Conservation (phyloP, 495 filamentous ascomycete species). For the Filosporella fistucella region DNA sequence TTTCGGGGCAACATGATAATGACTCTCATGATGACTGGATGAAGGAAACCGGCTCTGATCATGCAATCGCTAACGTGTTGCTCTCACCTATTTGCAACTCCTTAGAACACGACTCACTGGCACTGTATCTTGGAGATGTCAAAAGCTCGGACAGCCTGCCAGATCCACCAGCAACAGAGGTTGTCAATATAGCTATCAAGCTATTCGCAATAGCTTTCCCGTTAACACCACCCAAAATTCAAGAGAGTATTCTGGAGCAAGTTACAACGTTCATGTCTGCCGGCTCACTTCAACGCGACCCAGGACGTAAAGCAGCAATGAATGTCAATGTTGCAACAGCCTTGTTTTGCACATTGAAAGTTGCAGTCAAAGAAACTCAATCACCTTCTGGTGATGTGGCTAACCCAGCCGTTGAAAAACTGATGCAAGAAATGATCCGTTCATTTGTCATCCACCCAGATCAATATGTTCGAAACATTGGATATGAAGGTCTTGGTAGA, state of each 20-base stretch:
- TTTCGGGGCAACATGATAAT: slow-evolving; percentile 66
- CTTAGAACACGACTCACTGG: slow-evolving; percentile 83
- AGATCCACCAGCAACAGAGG: slow-evolving; percentile 86
- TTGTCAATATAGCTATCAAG: slow-evolving; percentile 88
- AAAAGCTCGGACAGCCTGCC: slow-evolving; percentile 48
- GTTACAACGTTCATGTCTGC: slow-evolving; percentile 82
- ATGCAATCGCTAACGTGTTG: slow-evolving; percentile 63
- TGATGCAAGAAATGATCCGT: slow-evolving; percentile 79
- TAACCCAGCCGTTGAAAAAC: slow-evolving; percentile 73
- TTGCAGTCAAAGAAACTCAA: slow-evolving; percentile 73
- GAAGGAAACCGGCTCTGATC: slow-evolving; percentile 59
- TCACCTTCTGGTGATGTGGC: slow-evolving; percentile 71
- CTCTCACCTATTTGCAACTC: slow-evolving; percentile 75
- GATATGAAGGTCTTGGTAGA: slow-evolving; percentile 82
- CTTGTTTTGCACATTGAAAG: slow-evolving; percentile 73
- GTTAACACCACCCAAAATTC: slow-evolving; percentile 80
- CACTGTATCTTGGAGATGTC: slow-evolving; percentile 70
- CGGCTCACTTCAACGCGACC: slow-evolving; percentile 74
- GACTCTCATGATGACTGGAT: slow-evolving; percentile 54
- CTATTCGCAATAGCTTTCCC: slow-evolving; percentile 89
- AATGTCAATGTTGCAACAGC: slow-evolving; percentile 85
- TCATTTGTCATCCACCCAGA: slow-evolving; percentile 76
- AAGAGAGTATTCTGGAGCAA: slow-evolving; percentile 93
- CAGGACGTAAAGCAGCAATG: slow-evolving; percentile 83
- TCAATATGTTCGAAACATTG: slow-evolving; percentile 78